phyloP scores from a whole-genome alignment of 306 rosid species.

The Cucumis cinereus region DNA sequence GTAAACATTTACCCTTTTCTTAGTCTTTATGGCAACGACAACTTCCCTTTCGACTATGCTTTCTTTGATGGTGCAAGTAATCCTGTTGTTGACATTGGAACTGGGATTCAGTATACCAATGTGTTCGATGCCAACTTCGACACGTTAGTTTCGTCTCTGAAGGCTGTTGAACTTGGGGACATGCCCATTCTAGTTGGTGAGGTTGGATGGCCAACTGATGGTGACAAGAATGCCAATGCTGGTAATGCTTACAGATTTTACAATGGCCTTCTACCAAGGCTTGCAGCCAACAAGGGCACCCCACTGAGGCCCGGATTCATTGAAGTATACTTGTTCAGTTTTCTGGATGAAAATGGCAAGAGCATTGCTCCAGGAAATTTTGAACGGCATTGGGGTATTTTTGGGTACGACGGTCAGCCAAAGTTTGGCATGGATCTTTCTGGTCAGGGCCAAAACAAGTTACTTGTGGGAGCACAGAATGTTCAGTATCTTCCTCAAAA shows the following conservation, averaged over 20 bases:
- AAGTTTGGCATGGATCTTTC: slow-evolving; percentile 64
- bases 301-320: slow-evolving; percentile 65
- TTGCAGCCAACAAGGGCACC: slow-evolving; percentile 65
- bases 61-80: slow-evolving; percentile 70
- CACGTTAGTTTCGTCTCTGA: slow-evolving; percentile 74
- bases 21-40: slow-evolving; percentile 73
- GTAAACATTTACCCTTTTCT: slow-evolving; percentile 93
- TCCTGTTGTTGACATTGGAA: slow-evolving; percentile 41
- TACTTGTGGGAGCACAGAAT: slow-evolving; percentile 43
- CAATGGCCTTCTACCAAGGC: slow-evolving; percentile 62
- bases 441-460: slow-evolving; percentile 63
- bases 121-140: slow-evolving; percentile 94
- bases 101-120: slow-evolving; percentile 57
- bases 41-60: slow-evolving; percentile 81
- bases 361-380: slow-evolving; percentile 81
- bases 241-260: slow-evolving; percentile 75
- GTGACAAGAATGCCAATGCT: slow-evolving; percentile 75
- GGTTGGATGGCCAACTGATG: slow-evolving; percentile 99
- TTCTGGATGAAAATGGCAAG: slow-evolving; percentile 79
- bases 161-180: slow-evolving; percentile 49
- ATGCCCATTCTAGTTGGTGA: slow-evolving; percentile 77
- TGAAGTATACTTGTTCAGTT: slow-evolving; percentile 80
- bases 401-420: slow-evolving; percentile 78
- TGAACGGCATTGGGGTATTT: slow-evolving; percentile 96
- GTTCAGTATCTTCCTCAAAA: slow-evolving; percentile 50